These are phyloP conservation scores for Saccharata proteae DNA, from an alignment of 2,329 filamentous ascomycete genomes.

Conservation along the genomic window DNA sequence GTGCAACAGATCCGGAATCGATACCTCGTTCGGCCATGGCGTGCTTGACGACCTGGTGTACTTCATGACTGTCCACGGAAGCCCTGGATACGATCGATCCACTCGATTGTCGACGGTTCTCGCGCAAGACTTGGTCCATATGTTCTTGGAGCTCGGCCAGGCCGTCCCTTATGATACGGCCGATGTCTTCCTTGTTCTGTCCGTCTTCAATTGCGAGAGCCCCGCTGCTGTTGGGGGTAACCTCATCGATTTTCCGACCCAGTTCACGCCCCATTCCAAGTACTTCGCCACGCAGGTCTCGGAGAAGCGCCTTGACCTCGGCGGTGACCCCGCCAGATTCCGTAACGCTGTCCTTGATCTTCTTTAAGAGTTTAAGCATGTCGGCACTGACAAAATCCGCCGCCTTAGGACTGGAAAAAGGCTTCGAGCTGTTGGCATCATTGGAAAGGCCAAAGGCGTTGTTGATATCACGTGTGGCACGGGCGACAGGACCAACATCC, in stretches of 20 bases:
- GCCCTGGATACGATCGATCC: slow-evolving; percentile 50
- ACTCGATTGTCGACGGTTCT: slow-evolving; percentile 56
- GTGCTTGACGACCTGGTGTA: slow-evolving; percentile 72
- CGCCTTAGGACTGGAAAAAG: slow-evolving; percentile 36
- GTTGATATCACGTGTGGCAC: slow-evolving; percentile 18
- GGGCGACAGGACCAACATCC: slow-evolving; percentile 20
- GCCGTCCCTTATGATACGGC: slow-evolving; percentile 65
- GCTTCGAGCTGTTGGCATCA: slow-evolving; percentile 16
- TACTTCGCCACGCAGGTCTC: slow-evolving; percentile 83
- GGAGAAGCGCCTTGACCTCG: slow-evolving; percentile 81
- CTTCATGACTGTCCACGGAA: slow-evolving; percentile 66
- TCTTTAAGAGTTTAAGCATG: slow-evolving; percentile 66
- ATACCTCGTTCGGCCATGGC: slow-evolving; percentile 49
- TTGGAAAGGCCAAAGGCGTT: slow-evolving; percentile 11
- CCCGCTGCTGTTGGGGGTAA: slow-evolving; percentile 36
- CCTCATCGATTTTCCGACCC: slow-evolving; percentile 71
- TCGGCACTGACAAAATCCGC: slow-evolving; percentile 59
- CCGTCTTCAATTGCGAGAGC: slow-evolving; percentile 24
- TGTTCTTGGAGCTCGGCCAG: slow-evolving; percentile 74
- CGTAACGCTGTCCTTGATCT: slow-evolving; percentile 82
- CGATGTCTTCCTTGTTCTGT: slow-evolving; percentile 54
- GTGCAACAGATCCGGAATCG: slow-evolving; percentile 32
- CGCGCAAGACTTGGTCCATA: slow-evolving; percentile 65
- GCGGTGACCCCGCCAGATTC: slow-evolving; percentile 82
- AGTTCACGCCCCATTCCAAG: slow-evolving; percentile 90